Conservation (phyloP, 805 yeast species). For the Kockiozyma suomiensis region DNA sequence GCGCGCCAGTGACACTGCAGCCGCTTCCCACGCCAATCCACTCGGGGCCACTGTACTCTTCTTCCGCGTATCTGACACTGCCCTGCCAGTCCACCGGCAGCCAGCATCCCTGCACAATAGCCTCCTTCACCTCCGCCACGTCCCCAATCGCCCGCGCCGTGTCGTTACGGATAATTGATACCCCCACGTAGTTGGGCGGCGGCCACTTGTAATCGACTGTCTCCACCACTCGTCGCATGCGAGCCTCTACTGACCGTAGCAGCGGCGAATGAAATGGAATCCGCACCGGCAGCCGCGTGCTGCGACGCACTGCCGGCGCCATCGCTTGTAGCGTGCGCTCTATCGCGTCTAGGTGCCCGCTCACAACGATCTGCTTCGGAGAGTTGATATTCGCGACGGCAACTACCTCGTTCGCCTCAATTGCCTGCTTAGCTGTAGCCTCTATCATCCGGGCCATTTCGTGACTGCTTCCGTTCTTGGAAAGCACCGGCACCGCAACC, state of each 20-base stretch:
- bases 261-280: slow-evolving; percentile 30
- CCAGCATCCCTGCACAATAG: slow-evolving; percentile 28
- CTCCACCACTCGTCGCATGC: slow-evolving; percentile 14
- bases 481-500: slow-evolving; percentile 21
- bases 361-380: slow-evolving; percentile 26
- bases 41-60: not conserved
- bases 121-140: slow-evolving; percentile 9
- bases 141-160: slow-evolving; percentile 7
- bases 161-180: slow-evolving; percentile 14
- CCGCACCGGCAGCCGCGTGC: slow-evolving; percentile 20
- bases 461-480: not conserved
- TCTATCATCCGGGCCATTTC: not conserved
- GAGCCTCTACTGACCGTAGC: slow-evolving; percentile 11
- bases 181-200: not conserved
- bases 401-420: not conserved
- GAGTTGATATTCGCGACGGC: slow-evolving; percentile 30
- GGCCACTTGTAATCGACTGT: not conserved
- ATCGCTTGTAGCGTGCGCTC: not conserved
- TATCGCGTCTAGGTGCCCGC: slow-evolving; percentile 24
- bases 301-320: not conserved
- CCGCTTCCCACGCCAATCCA: slow-evolving; percentile 30
- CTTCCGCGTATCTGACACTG: slow-evolving; percentile 6
- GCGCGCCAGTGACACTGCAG: slow-evolving; percentile 19
- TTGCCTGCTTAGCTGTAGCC: not conserved
- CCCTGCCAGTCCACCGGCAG: slow-evolving; percentile 29